Evolutionary conservation across 768 basidiomycete species (phyloP), one percentile per base, ranked within the genome.

Genomic region (Crucibulum laeve): DNA sequence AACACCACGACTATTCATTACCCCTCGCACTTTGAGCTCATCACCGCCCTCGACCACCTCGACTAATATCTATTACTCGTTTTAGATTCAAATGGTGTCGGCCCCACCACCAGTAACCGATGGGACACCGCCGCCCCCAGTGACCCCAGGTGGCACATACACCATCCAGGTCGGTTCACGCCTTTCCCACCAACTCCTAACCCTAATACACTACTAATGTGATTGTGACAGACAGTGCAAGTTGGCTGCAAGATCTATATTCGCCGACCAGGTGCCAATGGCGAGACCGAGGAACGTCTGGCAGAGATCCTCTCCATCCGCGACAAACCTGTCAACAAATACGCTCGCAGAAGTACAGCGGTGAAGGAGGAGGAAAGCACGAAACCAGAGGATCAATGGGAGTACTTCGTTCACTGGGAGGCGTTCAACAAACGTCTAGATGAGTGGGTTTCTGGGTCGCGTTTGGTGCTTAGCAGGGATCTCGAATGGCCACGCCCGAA

Each of bases 401-500:
- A 98, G 63, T 98, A 83, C 71, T 99, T 98, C 58, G 91, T 98
- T 15, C 96, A 99, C 58, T 99, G 95, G 85, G 92, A 97, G 54
- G 82, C 91, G 51, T 98, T 97, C 77, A 99, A 99, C 73, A 99
- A 99, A 63, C 93, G 96, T 49, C 73, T 98, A 30, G 96, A 99
- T 60, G 96, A 96, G 43, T 99, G 96, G 96, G 86, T 99, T 18
- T 69, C 87, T 11, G 91, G 89, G 13, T 85, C 88, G 1, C 81
- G 95, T 30, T 77, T 99, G 44, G 77, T 98, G 32, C 71, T 94
- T 35, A 75, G 69, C 46, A 77, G 85, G 50, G 93, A 96, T 57
- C 76, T 99, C 51, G 93, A 98, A 64, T 95, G 91, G 92, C 95
- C 96, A 2, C 88, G 90, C 46, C 93, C 95, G 1, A 92, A 91